phyloP scores from a whole-genome alignment of 2,329 filamentous ascomycete genomes.

The Orbilia oligospora region DNA sequence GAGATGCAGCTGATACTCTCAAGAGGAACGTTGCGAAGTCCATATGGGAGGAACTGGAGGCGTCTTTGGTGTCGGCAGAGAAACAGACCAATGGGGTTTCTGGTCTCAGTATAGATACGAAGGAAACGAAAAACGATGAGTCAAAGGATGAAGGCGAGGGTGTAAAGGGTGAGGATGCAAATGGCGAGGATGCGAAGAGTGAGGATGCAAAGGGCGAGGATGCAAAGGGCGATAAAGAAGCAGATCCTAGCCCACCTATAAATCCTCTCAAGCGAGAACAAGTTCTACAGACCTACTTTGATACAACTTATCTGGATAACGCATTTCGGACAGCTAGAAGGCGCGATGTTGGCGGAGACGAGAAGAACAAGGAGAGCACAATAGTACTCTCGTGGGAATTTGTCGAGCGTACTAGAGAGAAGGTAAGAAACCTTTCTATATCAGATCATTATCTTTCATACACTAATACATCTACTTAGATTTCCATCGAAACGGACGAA shows the following conservation, averaged over 20 bases:
- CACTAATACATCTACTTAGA: slow-evolving; percentile 29
- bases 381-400: slow-evolving; percentile 50
- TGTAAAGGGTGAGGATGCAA: no score
- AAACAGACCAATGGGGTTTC: slow-evolving; percentile 46
- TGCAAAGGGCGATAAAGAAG: neutral
- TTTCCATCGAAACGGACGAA: slow-evolving; percentile 39
- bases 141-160: neutral
- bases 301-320: slow-evolving; percentile 54
- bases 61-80: slow-evolving; percentile 33
- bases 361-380: slow-evolving; percentile 36
- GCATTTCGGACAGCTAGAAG: slow-evolving; percentile 36
- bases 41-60: slow-evolving; percentile 49
- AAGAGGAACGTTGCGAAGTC: slow-evolving; percentile 39
- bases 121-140: neutral
- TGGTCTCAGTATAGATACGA: slow-evolving; percentile 2
- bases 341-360: slow-evolving; percentile 10
- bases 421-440: slow-evolving; percentile 15
- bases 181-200: no score
- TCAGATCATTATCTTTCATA: neutral
- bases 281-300: slow-evolving; percentile 50
- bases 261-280: slow-evolving; percentile 39
- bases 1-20: slow-evolving; percentile 70
- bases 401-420: slow-evolving; percentile 37
- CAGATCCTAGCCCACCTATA: neutral
- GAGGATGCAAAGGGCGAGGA: no score